These are phyloP conservation scores for Rhizophagus clarus DNA, from an alignment of 192 early-diverging fungal species.

Conservation along the genomic window DNA sequence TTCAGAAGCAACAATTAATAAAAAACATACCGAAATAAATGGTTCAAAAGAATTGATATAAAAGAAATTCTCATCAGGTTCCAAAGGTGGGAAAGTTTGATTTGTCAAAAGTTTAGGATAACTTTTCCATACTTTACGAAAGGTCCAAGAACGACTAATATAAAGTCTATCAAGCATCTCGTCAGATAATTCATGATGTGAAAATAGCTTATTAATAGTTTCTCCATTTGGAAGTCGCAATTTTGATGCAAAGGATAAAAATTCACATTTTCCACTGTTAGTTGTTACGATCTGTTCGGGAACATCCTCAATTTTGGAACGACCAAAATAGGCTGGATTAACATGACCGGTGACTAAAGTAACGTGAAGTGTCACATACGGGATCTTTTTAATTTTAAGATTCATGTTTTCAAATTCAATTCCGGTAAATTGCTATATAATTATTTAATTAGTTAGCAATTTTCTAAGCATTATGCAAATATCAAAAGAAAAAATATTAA, in stretches of 20 bases:
- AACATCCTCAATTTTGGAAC: slow-evolving; percentile 31
- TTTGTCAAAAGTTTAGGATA: slow-evolving; percentile 56
- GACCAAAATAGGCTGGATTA: slow-evolving; percentile 53
- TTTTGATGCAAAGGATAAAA: slow-evolving; percentile 50
- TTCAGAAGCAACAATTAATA: not conserved
- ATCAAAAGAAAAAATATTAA: not conserved
- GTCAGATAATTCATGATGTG: slow-evolving; percentile 40
- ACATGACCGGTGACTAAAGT: slow-evolving; percentile 59
- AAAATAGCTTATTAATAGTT: slow-evolving; percentile 65
- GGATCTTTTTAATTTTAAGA: slow-evolving; percentile 38
- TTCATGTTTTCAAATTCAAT: slow-evolving; percentile 46
- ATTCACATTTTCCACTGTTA: slow-evolving; percentile 38
- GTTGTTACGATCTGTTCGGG: slow-evolving; percentile 58
- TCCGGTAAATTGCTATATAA: slow-evolving; percentile 36
- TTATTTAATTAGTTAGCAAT: slow-evolving; percentile 6
- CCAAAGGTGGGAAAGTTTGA: slow-evolving; percentile 33
- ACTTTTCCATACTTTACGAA: slow-evolving; percentile 59
- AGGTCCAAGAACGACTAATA: slow-evolving; percentile 46
- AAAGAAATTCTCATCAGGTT: slow-evolving; percentile 42
- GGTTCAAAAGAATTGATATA: slow-evolving; percentile 64
- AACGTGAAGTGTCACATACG: slow-evolving; percentile 57
- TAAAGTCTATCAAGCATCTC: slow-evolving; percentile 52
- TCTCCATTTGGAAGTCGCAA: slow-evolving; percentile 41
- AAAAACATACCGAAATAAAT: slow-evolving; percentile 53
- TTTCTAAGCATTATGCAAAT: not conserved